Conservation (phyloP, 768 basidiomycete species). For the Termitomyces sp. region DNA sequence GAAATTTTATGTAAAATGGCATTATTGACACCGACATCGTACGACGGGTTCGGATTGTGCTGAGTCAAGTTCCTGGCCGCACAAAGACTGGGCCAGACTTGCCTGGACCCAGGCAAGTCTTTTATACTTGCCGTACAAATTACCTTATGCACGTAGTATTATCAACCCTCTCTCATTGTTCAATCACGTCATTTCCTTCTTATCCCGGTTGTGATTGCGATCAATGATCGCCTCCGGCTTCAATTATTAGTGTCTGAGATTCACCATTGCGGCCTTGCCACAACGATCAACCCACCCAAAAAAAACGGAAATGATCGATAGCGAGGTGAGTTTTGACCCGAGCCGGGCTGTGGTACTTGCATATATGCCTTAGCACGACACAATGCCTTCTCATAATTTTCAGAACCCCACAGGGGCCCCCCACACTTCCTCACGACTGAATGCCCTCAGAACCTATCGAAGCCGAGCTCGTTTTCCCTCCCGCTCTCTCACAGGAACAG, state of each 20-base stretch:
- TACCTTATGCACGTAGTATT: too few species aligned
- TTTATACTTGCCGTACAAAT: too few species aligned
- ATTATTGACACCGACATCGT: background rate
- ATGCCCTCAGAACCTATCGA: constrained; percentile 10
- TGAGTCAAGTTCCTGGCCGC: background rate
- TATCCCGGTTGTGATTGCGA: too few species aligned
- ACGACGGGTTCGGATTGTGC: too few species aligned
- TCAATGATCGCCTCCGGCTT: too few species aligned
- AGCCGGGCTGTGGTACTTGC: background rate
- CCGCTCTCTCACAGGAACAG: constrained; percentile 6
- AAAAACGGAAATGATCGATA: constrained; percentile 2
- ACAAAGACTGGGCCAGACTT: background rate
- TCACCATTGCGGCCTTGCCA: too few species aligned
- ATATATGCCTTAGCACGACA: background rate
- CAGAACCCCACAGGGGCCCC: background rate
- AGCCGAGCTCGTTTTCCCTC: constrained; percentile 7
- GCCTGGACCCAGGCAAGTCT: background rate
- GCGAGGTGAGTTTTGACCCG: background rate
- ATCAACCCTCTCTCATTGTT: too few species aligned
- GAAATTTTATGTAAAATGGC: background rate
- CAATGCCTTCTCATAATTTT: background rate
- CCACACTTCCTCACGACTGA: background rate
- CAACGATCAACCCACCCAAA: background rate
- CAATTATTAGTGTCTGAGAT: too few species aligned
- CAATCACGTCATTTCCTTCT: too few species aligned